A percentile compares a stretch with the other conserved stretches of the same genome.
phyloP scores from a whole-genome alignment of 2,329 filamentous ascomycete genomes.

The Huntiella decipiens region DNA sequence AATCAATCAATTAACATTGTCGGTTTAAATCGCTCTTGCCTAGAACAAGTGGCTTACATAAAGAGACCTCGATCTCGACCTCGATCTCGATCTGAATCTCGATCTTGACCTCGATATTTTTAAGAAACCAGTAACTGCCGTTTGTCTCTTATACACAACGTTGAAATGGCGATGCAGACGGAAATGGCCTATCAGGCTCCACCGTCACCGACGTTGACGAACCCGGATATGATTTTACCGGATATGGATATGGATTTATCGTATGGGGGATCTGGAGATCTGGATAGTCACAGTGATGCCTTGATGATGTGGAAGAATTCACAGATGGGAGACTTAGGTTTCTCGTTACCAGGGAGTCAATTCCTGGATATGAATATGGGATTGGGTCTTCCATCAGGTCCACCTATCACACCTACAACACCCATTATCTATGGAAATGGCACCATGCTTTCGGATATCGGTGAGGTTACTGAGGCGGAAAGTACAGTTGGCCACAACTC shows the following conservation, averaged over 20 bases:
- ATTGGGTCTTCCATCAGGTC: slow-evolving; percentile 12
- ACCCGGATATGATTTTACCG: slow-evolving; percentile 87
- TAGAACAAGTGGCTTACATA: too few species aligned
- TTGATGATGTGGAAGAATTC: slow-evolving; percentile 33
- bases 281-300: slow-evolving; percentile 31
- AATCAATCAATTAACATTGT: too few species aligned
- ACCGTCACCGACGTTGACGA: slow-evolving; percentile 71
- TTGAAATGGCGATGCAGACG: slow-evolving; percentile 13
- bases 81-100: neutral
- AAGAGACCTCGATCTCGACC: neutral
- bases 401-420: slow-evolving; percentile 33
- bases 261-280: slow-evolving; percentile 24
- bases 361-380: slow-evolving; percentile 16
- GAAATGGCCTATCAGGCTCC: slow-evolving; percentile 29
- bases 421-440: slow-evolving; percentile 52
- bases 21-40: too few species aligned
- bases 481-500: slow-evolving; percentile 25
- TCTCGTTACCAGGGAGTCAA: slow-evolving; percentile 14
- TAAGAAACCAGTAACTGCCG: neutral
- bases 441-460: slow-evolving; percentile 49
- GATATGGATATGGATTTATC: slow-evolving; percentile 38
- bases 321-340: slow-evolving; percentile 20
- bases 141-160: slow-evolving; percentile 5
- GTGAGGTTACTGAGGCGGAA: slow-evolving; percentile 35
- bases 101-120: neutral